A percentile compares a stretch with the other conserved stretches of the same genome.
Conservation (phyloP, 1,284 basidiomycete species). For the Sanghuangporus baumii region DNA sequence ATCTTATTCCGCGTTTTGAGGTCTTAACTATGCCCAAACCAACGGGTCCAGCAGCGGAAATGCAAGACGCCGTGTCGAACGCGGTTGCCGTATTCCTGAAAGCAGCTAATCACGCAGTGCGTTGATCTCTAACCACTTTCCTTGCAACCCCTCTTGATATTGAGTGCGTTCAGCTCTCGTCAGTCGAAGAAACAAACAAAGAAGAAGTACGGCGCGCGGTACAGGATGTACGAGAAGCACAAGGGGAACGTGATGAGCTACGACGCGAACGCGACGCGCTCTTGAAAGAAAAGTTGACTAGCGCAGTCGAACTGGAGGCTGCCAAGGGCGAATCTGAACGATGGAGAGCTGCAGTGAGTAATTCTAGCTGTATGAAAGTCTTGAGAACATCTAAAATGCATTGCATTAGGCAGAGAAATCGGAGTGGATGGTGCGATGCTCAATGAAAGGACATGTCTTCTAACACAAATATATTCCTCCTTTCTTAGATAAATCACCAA, state of each 20-base stretch:
- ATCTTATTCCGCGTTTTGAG: neutral
- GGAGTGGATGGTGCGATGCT: slow-evolving; percentile 44
- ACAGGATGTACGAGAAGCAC: slow-evolving; percentile 41
- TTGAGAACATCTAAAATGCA: neutral
- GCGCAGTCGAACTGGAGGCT: slow-evolving; percentile 40
- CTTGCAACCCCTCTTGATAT: neutral
- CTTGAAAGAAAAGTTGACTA: slow-evolving; percentile 38
- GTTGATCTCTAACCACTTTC: neutral
- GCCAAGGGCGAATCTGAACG: slow-evolving; percentile 44
- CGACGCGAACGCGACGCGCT: slow-evolving; percentile 51
- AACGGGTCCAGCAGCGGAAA: neutral
- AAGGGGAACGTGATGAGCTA: slow-evolving; percentile 50
- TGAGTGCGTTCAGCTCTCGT: slow-evolving; percentile 33
- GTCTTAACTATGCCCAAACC: neutral
- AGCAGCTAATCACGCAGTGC: slow-evolving; percentile 18
- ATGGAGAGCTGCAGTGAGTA: slow-evolving; percentile 50
- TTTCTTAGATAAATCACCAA: slow-evolving; percentile 47
- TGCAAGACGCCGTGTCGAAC: slow-evolving; percentile 16
- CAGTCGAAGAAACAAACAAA: slow-evolving; percentile 39
- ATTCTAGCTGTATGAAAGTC: neutral
- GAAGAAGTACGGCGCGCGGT: slow-evolving; percentile 40
- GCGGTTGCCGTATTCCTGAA: slow-evolving; percentile 16
- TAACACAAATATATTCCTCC: neutral
- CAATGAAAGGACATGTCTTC: neutral
- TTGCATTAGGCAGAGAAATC: slow-evolving; percentile 46